Evolutionary conservation across 305 asterid species (phyloP).

Genomic region (Solanum hybrid): DNA sequence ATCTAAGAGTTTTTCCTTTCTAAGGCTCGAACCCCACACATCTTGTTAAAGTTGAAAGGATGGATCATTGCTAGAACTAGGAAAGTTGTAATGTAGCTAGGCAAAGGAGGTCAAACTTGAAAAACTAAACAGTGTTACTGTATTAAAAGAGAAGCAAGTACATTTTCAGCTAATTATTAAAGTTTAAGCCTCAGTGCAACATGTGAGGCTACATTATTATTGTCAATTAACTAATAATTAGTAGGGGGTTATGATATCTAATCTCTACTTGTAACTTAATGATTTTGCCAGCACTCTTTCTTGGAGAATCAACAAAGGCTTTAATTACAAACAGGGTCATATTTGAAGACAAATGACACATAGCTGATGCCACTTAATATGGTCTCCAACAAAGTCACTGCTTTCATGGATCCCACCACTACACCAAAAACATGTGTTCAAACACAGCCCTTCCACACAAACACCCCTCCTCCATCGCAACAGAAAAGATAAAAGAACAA

Average conservation of each 20-base stretch:
- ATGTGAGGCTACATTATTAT: neutral
- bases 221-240: neutral
- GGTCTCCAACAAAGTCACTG: slow-evolving; percentile 19
- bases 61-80: neutral
- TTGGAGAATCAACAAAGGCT: neutral
- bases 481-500: slow-evolving; percentile 6
- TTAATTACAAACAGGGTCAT: neutral
- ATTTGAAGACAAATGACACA: slow-evolving; percentile 8
- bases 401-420: slow-evolving; percentile 39
- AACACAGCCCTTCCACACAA: slow-evolving; percentile 13
- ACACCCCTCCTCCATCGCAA: neutral
- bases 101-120: neutral
- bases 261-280: neutral
- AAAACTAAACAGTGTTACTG: neutral
- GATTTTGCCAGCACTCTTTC: neutral
- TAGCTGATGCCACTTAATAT: slow-evolving; percentile 27
- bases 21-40: neutral
- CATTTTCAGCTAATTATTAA: neutral
- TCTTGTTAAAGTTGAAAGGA: neutral
- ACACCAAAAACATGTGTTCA: slow-evolving; percentile 21
- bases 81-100: neutral
- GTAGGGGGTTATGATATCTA: neutral
- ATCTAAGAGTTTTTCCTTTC: neutral
- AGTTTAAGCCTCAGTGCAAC: neutral
- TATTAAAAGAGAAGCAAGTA: neutral